phyloP scores from a whole-genome alignment of 164 flowering plant genomes.

The Nymphaea colorata region DNA sequence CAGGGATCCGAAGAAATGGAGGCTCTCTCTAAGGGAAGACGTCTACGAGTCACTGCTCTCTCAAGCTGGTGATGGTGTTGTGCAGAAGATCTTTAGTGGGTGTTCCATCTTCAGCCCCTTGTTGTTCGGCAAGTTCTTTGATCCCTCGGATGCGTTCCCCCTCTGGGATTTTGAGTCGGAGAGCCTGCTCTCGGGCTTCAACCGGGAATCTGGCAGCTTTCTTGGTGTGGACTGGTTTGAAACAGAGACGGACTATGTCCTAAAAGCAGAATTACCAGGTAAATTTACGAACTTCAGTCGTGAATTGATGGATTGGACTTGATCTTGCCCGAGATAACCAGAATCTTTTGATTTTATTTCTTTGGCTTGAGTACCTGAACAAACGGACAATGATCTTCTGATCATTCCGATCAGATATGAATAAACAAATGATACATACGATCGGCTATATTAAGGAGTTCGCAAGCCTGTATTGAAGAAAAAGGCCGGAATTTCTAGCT shows the following conservation, averaged over 20 bases:
- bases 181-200: slow-evolving; percentile 29
- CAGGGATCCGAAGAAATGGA: slow-evolving; percentile 56
- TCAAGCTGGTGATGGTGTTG: slow-evolving; percentile 18
- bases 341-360: too few species aligned
- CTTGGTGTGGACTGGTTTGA: slow-evolving; percentile 53
- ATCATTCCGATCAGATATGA: too few species aligned
- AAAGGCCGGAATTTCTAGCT: too few species aligned
- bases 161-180: slow-evolving; percentile 83
- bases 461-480: too few species aligned
- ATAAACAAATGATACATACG: too few species aligned
- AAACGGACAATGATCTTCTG: too few species aligned
- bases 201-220: slow-evolving; percentile 20
- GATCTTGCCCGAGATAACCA: too few species aligned
- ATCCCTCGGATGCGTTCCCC: slow-evolving; percentile 94
- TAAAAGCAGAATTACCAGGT: slow-evolving; percentile 67
- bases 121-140: slow-evolving; percentile 77
- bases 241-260: slow-evolving; percentile 51
- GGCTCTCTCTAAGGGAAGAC: slow-evolving; percentile 50
- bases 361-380: too few species aligned
- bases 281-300: slow-evolving; percentile 1
- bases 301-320: too few species aligned
- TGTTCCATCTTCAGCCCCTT: slow-evolving; percentile 79
- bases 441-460: too few species aligned
- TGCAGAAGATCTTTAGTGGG: slow-evolving; percentile 40
- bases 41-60: slow-evolving; percentile 33